Conservation (phyloP, 2,329 filamentous ascomycete species). For the Xylariaceae sp. region DNA sequence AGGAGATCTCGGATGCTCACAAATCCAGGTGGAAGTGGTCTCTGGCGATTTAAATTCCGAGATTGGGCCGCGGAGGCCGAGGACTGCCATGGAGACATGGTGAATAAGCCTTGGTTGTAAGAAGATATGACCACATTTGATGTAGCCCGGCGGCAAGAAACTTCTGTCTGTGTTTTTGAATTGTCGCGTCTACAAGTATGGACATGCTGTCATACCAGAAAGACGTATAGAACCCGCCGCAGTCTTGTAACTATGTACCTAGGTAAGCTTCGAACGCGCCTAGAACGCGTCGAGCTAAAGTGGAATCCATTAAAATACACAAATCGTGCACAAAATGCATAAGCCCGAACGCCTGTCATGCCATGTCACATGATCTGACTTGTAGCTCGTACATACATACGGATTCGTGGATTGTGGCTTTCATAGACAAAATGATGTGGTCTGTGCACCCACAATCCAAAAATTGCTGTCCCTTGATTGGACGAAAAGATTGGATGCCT, state of each 20-base stretch:
- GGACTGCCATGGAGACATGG: slow-evolving; percentile 22
- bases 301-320: neutral
- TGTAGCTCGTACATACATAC: no score
- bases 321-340: neutral
- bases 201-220: neutral
- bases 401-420: slow-evolving; percentile 12
- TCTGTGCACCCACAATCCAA: slow-evolving; percentile 19
- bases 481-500: neutral
- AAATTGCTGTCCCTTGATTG: slow-evolving; percentile 10
- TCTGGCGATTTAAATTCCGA: slow-evolving; percentile 7
- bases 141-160: slow-evolving; percentile 2
- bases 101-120: slow-evolving; percentile 6
- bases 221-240: neutral
- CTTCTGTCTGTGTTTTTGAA: neutral
- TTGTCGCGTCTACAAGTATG: neutral
- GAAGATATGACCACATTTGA: slow-evolving; percentile 5
- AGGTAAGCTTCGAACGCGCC: neutral
- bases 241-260: neutral
- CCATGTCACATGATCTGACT: slow-evolving; percentile 31
- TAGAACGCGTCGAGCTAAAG: slow-evolving; percentile 7
- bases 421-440: slow-evolving; percentile 1
- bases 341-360: slow-evolving; percentile 6
- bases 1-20: slow-evolving; percentile 46
- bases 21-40: slow-evolving; percentile 42
- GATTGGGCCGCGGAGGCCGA: slow-evolving; percentile 16